These are phyloP conservation scores for Microcos paniculata DNA, from an alignment of 345 rosid species.

Conservation along the genomic window DNA sequence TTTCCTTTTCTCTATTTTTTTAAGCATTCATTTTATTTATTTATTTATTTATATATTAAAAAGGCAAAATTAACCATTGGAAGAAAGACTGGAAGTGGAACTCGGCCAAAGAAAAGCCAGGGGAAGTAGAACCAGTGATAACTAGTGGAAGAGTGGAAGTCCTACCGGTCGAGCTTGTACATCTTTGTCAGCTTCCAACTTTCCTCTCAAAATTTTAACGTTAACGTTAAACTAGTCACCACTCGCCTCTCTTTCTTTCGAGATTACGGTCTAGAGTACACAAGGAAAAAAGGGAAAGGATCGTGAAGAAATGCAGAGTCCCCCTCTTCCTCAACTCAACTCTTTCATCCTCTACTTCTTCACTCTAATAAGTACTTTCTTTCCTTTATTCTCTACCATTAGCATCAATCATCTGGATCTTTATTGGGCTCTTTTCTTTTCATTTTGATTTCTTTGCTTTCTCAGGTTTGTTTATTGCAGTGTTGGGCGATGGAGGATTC, in stretches of 20 bases:
- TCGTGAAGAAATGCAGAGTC: conserved; percentile 4
- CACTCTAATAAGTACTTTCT: neutral
- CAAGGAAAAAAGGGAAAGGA: neutral
- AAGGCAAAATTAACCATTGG: too few relatives aligned
- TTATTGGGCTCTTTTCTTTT: neutral
- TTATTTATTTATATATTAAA: too few relatives aligned
- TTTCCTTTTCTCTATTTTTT: too few relatives aligned
- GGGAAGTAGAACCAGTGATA: too few relatives aligned
- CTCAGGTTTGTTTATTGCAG: conserved; percentile 43
- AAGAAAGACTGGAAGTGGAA: too few relatives aligned
- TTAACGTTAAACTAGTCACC: neutral
- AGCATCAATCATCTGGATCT: conserved; percentile 5
- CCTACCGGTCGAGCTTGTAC: neutral
- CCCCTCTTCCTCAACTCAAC: neutral
- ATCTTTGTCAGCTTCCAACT: neutral
- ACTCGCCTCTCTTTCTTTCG: too few relatives aligned
- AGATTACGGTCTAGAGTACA: too few relatives aligned
- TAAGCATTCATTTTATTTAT: too few relatives aligned
- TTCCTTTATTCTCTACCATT: neutral
- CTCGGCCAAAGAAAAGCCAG: too few relatives aligned
- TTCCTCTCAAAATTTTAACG: neutral
- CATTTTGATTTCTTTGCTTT: neutral
- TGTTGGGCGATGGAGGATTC: conserved; percentile 54
- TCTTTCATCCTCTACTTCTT: neutral
- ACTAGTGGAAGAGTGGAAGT: too few relatives aligned